These are phyloP conservation scores for Boletus reticulatus DNA, from an alignment of 768 basidiomycete species.

Conservation along the genomic window DNA sequence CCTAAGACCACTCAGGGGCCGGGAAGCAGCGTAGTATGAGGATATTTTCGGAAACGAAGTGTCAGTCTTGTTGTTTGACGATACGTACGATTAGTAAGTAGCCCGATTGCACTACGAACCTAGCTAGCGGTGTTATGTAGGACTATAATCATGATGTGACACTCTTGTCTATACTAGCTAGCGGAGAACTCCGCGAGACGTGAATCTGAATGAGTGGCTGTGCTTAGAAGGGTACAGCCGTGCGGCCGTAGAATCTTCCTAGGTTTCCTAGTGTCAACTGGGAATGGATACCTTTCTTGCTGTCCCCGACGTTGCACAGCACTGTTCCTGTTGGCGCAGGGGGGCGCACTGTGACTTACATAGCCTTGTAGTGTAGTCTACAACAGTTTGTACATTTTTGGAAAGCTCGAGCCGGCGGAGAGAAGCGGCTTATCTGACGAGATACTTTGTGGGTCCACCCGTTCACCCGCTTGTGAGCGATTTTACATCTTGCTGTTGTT, in stretches of 20 bases:
- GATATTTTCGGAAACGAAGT: background rate
- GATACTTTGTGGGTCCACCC: constrained; percentile 21
- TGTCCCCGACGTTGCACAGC: background rate
- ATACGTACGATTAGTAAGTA: no score
- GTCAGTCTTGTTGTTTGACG: no score
- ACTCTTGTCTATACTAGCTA: no score
- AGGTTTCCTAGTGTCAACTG: no score
- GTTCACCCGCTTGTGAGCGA: background rate
- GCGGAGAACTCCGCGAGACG: no score
- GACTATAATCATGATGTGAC: no score
- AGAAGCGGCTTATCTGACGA: constrained; percentile 8
- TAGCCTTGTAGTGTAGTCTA: constrained; percentile 4
- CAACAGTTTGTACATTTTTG: constrained; percentile 18
- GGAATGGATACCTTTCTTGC: no score
- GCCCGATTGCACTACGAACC: no score
- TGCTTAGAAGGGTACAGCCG: no score
- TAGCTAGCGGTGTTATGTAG: no score
- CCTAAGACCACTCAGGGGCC: constrained; percentile 4
- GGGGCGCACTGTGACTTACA: background rate
- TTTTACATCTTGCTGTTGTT: background rate
- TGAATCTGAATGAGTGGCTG: no score
- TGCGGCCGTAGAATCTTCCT: no score
- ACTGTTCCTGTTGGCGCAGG: background rate
- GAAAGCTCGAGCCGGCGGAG: constrained; percentile 8
- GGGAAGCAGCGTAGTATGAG: constrained; percentile 1